Evolutionary conservation across 2,329 filamentous ascomycete genomes (phyloP).

Genomic region (Neonectria punicea): DNA sequence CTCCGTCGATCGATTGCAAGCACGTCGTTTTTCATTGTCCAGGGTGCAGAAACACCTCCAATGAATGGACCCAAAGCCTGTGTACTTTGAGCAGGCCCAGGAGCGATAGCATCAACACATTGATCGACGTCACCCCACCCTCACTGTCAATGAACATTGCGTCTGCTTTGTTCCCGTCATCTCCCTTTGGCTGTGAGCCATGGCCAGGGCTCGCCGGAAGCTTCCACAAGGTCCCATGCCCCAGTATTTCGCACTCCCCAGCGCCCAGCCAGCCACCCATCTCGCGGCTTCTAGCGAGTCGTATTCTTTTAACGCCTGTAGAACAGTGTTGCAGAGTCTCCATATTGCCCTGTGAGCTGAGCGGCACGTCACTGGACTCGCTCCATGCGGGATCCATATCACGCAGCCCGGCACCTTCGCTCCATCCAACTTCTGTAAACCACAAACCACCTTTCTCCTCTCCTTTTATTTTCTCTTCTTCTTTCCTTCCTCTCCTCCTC

Average conservation of each 20-base stretch:
- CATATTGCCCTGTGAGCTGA: conserved; percentile 24
- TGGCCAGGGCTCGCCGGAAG: conserved; percentile 32
- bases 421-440: conserved; percentile 39
- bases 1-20: neutral
- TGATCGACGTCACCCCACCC: conserved; percentile 41
- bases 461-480: conserved; percentile 13
- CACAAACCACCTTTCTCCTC: conserved; percentile 29
- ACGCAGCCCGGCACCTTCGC: conserved; percentile 21
- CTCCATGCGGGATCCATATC: conserved; percentile 37
- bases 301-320: conserved; percentile 27
- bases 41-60: conserved; percentile 5
- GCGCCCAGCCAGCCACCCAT: conserved; percentile 5
- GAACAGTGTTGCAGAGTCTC: conserved; percentile 30
- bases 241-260: conserved; percentile 30
- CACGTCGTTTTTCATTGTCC: neutral
- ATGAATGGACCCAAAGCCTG: conserved; percentile 11
- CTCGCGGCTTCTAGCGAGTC: conserved; percentile 26
- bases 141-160: conserved; percentile 23
- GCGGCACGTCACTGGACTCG: conserved; percentile 38
- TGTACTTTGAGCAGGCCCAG: conserved; percentile 7
- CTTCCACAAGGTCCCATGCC: conserved; percentile 50
- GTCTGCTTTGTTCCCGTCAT: neutral
- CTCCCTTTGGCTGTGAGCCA: neutral
- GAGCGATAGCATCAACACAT: conserved; percentile 12
- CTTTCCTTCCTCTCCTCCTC: conserved; percentile 16